Base-by-base conservation (phyloP, 768 basidiomycete species). In the Scleroderma bovista region DNA sequence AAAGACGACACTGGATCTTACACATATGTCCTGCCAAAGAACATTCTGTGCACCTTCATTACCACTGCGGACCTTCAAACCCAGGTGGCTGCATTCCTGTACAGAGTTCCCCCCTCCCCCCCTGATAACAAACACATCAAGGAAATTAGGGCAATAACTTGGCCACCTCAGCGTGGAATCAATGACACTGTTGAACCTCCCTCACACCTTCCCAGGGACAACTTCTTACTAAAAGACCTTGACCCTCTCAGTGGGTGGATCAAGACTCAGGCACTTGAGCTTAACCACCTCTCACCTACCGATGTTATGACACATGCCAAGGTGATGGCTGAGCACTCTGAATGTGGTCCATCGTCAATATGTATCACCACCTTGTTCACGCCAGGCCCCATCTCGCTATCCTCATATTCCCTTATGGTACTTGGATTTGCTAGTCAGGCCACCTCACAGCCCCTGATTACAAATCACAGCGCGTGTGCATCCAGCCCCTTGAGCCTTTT, bases 71-170 rank as follows among this genome's bases (percentile, higher is more conserved):
- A 99, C 70, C 78, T 98, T 31, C 88, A 96, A 32, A 96, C 96
- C 3, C 95, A 98, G 69, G 88, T 97, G 32, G 93, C 93, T 1
- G 95, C 84, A 3, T 97, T 84, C 76, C 64, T 99, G 51, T 99
- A 96, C 63, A 96, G 96, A 55, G 77, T 77, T 19, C 94, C 93
- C 26, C 6, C 93, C 95, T 3, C 81, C 6, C 93, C 95, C 3
- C 81, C 90, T 6, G 94, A 97, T 68, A 98, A 97, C 76, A 88
- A 90, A 56, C 93, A 94, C 67, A 95, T 99, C 54, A 96, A 98
- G 72, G 96, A 99, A 72, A 89, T 99, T 72, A 97, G 95, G 75
- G 93, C 93, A 20, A 74, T 99, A 44, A 93, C 80, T n/a, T 94
- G 93, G 86, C 81, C 92, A n/a, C 96, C 96, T 26, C 96, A 99